These are phyloP conservation scores for Anthracocystis walkeri DNA, from an alignment of 1,284 basidiomycete genomes.

Conservation along the genomic window DNA sequence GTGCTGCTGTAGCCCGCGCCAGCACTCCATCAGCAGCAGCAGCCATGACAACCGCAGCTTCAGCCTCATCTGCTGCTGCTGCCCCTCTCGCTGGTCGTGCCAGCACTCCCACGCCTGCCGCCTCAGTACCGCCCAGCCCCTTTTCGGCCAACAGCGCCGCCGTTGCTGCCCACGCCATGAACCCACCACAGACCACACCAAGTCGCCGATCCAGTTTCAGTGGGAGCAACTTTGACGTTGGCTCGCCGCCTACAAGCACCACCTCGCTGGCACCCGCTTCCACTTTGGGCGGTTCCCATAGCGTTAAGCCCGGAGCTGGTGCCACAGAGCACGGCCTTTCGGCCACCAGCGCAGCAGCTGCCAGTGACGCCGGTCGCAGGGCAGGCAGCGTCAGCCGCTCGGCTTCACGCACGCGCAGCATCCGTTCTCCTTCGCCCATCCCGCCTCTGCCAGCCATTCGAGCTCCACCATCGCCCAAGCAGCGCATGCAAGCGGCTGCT, in stretches of 20 bases:
- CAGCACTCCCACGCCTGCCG: conserved; percentile 48
- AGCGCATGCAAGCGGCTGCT: conserved; percentile 58
- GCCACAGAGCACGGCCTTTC: conserved; percentile 20
- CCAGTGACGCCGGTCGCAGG: conserved; percentile 30
- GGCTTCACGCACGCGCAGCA: conserved; percentile 54
- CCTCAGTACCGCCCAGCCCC: conserved; percentile 54
- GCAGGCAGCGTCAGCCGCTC: conserved; percentile 51
- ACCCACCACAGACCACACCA: conserved; percentile 62
- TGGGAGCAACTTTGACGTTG: conserved; percentile 59
- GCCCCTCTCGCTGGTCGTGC: conserved; percentile 32
- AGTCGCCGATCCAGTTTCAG: conserved; percentile 65
- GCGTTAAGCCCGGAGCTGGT: conserved; percentile 14
- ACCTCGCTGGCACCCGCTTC: conserved; percentile 55
- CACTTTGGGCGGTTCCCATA: conserved; percentile 27
- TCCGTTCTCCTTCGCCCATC: conserved; percentile 70
- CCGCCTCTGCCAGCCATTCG: conserved; percentile 69
- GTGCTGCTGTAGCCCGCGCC: conserved; percentile 29
- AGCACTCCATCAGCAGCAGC: conserved; percentile 34
- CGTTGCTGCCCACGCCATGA: conserved; percentile 55
- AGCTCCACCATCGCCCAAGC: conserved; percentile 60
- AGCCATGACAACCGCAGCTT: conserved; percentile 10
- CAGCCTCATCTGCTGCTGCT: conserved; percentile 25
- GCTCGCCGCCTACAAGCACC: conserved; percentile 63
- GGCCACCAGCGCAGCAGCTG: conserved; percentile 9
- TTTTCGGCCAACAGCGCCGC: conserved; percentile 43